Evolutionary conservation across 805 yeast genomes (phyloP), one percentile per base, ranked within the genome.

Genomic region (Saccharomyces paradoxus): DNA sequence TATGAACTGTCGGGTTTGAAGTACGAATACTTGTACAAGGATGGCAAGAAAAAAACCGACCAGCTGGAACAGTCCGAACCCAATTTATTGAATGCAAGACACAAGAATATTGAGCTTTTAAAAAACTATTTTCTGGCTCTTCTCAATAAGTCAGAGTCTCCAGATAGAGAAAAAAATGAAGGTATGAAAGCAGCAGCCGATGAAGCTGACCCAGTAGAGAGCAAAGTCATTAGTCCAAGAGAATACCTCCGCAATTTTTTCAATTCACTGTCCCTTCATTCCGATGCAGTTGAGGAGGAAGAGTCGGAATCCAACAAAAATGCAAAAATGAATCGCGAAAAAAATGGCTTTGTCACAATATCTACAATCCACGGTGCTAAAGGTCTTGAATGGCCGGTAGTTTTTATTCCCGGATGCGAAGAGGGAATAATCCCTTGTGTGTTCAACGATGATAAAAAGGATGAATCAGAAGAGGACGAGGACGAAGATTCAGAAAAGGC

Each of bases 321-420:
- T 5, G 53, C 44, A 22, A 57, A 51, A 26, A 54, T 53, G 32
- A 60, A 57, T 14, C 56, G 73, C 62, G 51, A 62, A 29, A 57
- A 55, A 5, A 55, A 55, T 3, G 75, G 71, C 1, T 62, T 61
- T n/a, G 77, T 82, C 0, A 70, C 79, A 0, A 70, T 92, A 0
- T 86, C 96, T 0, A 94, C 98, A 0, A 86, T 92, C 12, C 99
- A 92, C 66, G 89, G 90, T 0, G 83, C 97, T 1, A 92, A 92
- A 67, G 99, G 99, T 0, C 74, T 91, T 1, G 99, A 92, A 66
- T 92, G 98, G 97, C 92, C 96, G 0, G 81, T 88, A 13, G 97
- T 92, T 0, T 88, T 89, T 64, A 79, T 89, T 12, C 89, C 95
- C 0, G 86, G 88, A 0, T 70, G 87, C 17, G 74, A 79, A 31